Evolutionary conservation across 306 rosid genomes (phyloP).

Genomic region (Hippophae rhamnoides): DNA sequence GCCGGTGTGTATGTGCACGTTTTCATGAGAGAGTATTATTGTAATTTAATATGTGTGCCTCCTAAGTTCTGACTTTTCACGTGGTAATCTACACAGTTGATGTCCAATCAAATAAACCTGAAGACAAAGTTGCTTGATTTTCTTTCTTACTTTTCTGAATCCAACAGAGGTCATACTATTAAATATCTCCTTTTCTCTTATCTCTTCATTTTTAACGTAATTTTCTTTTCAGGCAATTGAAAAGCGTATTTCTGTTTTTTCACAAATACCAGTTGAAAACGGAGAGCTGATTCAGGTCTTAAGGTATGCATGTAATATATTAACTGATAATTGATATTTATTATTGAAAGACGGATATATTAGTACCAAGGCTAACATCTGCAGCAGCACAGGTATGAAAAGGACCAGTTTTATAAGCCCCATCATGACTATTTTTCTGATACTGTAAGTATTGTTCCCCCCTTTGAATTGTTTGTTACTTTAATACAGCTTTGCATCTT

Average conservation of each 20-base stretch:
- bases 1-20: no score
- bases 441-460: conserved; percentile 49
- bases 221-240: conserved; percentile 69
- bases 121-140: neutral
- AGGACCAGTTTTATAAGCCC: conserved; percentile 73
- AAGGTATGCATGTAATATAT: conserved; percentile 53
- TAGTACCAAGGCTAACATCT: conserved; percentile 56
- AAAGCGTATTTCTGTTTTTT: conserved; percentile 81
- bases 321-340: conserved; percentile 7
- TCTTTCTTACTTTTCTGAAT: neutral
- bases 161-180: neutral
- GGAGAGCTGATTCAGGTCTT: conserved; percentile 92
- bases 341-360: conserved; percentile 14
- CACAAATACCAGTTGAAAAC: conserved; percentile 86
- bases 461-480: neutral
- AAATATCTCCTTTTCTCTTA: neutral
- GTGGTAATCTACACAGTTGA: neutral
- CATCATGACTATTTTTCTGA: conserved; percentile 98
- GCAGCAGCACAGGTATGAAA: conserved; percentile 96
- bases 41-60: no score
- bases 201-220: conserved; percentile 5
- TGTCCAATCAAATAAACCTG: neutral
- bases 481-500: conserved; percentile 7
- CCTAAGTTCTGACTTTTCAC: no score
- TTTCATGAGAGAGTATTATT: no score